Percentiles rank a stretch among this genome's conserved stretches.
phyloP scores from a whole-genome alignment of 768 basidiomycete genomes.

The Scleroderma citrinum region DNA sequence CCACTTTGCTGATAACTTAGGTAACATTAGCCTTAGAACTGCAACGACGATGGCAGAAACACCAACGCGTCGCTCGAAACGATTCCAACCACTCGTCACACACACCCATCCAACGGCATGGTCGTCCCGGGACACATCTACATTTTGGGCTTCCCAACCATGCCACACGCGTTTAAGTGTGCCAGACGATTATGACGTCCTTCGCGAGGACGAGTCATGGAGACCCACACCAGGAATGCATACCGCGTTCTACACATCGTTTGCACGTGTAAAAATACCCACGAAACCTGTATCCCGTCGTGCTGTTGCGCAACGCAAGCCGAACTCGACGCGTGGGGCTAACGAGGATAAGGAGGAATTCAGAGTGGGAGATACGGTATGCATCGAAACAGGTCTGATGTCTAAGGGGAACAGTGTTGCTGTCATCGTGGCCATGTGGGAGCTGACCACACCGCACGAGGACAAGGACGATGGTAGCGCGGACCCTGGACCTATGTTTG shows the following conservation, averaged over 20 bases:
- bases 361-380: conserved; percentile 60
- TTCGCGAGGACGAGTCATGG: conserved; percentile 25
- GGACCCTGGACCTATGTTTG: conserved; percentile 35
- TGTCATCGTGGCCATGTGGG: conserved; percentile 69
- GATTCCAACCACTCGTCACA: conserved; percentile 28
- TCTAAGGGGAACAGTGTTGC: conserved; percentile 54
- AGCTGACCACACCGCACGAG: conserved; percentile 27
- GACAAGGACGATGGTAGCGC: conserved; percentile 28
- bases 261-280: conserved; percentile 14
- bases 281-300: conserved; percentile 12
- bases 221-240: conserved; percentile 10
- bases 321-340: conserved; percentile 8
- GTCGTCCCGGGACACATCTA: conserved; percentile 22
- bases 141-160: conserved; percentile 22
- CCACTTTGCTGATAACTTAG: no score
- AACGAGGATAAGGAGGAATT: conserved; percentile 30
- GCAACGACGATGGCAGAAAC: conserved; percentile 7
- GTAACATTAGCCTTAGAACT: no score
- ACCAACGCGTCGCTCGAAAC: conserved; percentile 34
- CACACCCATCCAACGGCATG: conserved; percentile 21
- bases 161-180: conserved; percentile 15
- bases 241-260: conserved; percentile 27
- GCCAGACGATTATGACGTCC: conserved; percentile 21
- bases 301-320: conserved; percentile 3
- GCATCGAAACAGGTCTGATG: conserved; percentile 40